Conservation (phyloP, 371 early-diverging fungal species). For the Nematocida sp. region DNA sequence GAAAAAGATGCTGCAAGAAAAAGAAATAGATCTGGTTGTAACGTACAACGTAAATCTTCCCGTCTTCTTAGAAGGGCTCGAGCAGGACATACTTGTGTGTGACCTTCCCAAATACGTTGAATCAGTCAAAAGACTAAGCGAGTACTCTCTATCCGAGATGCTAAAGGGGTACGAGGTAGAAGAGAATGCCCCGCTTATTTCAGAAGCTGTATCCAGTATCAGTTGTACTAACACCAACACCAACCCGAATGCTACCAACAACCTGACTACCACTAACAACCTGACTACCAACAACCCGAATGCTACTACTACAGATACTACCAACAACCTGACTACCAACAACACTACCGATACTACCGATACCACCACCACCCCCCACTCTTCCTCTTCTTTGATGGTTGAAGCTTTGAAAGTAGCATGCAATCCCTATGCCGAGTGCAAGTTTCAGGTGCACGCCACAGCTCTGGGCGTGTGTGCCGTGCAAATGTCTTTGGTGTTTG, state of each 20-base stretch:
- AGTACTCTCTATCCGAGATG: constrained; percentile 20
- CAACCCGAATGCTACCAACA: no score
- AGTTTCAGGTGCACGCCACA: not conserved
- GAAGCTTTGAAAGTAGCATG: not conserved
- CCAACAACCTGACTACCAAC: no score
- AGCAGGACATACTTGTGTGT: constrained; percentile 15
- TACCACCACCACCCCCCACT: no score
- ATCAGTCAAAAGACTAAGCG: constrained; percentile 29
- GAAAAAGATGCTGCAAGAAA: not conserved
- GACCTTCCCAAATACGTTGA: constrained; percentile 19
- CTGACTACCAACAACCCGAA: no score
- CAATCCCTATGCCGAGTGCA: not conserved
- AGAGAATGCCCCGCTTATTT: not conserved
- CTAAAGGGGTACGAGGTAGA: not conserved
- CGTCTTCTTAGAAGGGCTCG: not conserved
- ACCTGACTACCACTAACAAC: no score
- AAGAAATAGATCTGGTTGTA: constrained; percentile 7
- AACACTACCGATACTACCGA: no score
- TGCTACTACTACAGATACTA: no score
- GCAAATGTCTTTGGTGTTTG: constrained; percentile 44
- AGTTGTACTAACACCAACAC: no score
- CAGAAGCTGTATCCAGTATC: not conserved
- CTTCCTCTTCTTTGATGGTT: no score
- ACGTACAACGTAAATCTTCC: not conserved
- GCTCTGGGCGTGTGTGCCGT: not conserved